Conservation (phyloP, 139 green algal genomes). For the Nannochloris sp. region DNA sequence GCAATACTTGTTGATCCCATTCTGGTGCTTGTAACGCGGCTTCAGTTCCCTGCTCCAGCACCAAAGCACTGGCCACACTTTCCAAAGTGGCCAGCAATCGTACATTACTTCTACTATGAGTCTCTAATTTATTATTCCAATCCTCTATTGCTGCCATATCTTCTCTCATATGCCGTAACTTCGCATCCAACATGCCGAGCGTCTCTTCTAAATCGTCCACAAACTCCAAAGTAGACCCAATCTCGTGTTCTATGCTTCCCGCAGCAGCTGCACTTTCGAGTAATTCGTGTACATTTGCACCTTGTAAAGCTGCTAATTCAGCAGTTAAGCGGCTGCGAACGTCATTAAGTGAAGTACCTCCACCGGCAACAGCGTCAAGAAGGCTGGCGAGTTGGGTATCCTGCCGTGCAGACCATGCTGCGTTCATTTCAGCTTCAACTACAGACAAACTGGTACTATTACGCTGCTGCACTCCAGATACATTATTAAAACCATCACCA, state of each 20-base stretch:
- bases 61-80: conserved; percentile 25
- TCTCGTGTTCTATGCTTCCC: conserved; percentile 12
- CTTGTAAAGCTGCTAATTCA: conserved; percentile 41
- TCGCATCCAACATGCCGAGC: conserved; percentile 38
- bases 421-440: neutral
- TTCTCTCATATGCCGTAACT: conserved; percentile 41
- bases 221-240: conserved; percentile 17
- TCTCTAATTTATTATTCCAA: conserved; percentile 49
- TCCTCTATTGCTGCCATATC: conserved; percentile 37
- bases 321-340: conserved; percentile 29
- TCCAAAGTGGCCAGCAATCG: conserved; percentile 35
- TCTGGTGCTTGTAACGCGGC: conserved; percentile 2
- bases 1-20: neutral
- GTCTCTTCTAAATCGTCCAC: conserved; percentile 49
- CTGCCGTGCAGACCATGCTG: neutral
- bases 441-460: neutral
- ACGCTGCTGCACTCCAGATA: too few species aligned
- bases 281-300: conserved; percentile 41
- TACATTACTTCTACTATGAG: conserved; percentile 35
- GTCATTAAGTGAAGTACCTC: conserved; percentile 37
- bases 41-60: conserved; percentile 21
- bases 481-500: too few species aligned
- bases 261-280: conserved; percentile 30
- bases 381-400: conserved; percentile 1
- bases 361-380: conserved; percentile 41